Base-by-base conservation (phyloP, 495 filamentous ascomycete genomes). In the Penicillium riverlandense region DNA sequence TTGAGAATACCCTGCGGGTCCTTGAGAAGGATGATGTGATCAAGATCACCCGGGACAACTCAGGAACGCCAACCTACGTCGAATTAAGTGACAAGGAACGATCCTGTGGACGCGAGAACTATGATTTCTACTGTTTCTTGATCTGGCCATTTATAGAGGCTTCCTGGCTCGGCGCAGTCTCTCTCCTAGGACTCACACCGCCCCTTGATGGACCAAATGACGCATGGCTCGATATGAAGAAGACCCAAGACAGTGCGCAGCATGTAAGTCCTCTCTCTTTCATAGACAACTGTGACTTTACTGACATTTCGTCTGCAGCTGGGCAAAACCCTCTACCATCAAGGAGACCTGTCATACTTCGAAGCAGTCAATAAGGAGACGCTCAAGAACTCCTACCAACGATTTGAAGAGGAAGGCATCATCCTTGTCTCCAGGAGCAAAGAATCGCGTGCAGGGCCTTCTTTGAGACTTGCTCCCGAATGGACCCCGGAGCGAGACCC, bases 121-220 rank as follows among this genome's bases (percentile, higher is more conserved):
- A 83, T 58, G 92, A 97, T 55, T 98, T 97, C 63, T 96, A 98
- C 65, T 96, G 90, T 63, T 97, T 96, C 73, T 65, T 97, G 14
- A 88, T 97, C 49, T 97, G 92, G 92, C 92, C 92, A 0, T 97
- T 97, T 54, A 89, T 96, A 44, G 92, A 98, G 58, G 84, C 88
- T 0, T 80, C 72, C 37, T 98, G 92, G 92, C 79, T 97, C 11
- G 90, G 87, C 7, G 83, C 88, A 0, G 83, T 96, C 0, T 86
- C 86, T 2, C 74, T 96, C 2, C 80, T 94, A 63, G 87, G 90
- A 9, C 74, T 97, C 7, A 85, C 86, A 0, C 90, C 91, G 3
- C 89, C 86, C 2, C 44, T 73, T 4, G 66, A 70, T 15, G 65
- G 74, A 30, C 65, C 72, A 32, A 73, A 76, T 12, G 79, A 86